Conservation (phyloP, 2,329 filamentous ascomycete genomes). For the Pestalotiopsis fici region DNA sequence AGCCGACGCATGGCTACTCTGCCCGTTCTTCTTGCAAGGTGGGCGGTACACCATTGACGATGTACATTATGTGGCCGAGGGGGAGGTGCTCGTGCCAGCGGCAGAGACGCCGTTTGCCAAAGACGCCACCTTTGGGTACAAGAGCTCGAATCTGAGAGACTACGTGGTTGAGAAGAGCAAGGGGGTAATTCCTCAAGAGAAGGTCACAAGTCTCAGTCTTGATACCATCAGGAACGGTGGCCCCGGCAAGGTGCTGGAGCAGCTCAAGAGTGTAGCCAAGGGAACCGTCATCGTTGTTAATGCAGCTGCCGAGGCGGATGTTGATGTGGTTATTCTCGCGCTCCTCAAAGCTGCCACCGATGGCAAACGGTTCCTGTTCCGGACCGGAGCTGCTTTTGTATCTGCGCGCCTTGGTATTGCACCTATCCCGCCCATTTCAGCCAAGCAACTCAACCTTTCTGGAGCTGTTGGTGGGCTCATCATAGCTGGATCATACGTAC, state of each 20-base stretch:
- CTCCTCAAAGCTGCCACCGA: constrained; percentile 37
- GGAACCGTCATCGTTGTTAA: constrained; percentile 52
- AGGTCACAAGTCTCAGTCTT: constrained; percentile 44
- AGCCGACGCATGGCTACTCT: constrained; percentile 54
- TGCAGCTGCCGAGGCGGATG: constrained; percentile 53
- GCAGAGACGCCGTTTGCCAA: constrained; percentile 56
- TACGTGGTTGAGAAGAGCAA: constrained; percentile 57
- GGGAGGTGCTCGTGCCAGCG: constrained; percentile 48
- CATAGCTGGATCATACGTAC: constrained; percentile 59
- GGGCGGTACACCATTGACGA: constrained; percentile 58
- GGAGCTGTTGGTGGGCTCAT: constrained; percentile 48
- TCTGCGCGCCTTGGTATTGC: constrained; percentile 52
- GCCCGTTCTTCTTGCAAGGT: constrained; percentile 61
- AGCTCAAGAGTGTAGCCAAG: constrained; percentile 35
- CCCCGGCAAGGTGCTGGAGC: constrained; percentile 38
- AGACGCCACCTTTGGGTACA: constrained; percentile 60
- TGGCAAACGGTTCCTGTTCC: constrained; percentile 36
- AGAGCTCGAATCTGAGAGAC: constrained; percentile 50
- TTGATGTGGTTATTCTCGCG: constrained; percentile 55
- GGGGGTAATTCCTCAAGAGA: constrained; percentile 36
- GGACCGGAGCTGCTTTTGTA: constrained; percentile 43
- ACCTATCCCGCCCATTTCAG: constrained; percentile 50
- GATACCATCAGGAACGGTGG: constrained; percentile 50
- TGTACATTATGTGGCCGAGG: constrained; percentile 59
- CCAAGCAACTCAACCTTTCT: constrained; percentile 39